Evolutionary conservation across 768 basidiomycete genomes (phyloP), one percentile per base, ranked within the genome.

Genomic region (Fistulinella prunicolor): DNA sequence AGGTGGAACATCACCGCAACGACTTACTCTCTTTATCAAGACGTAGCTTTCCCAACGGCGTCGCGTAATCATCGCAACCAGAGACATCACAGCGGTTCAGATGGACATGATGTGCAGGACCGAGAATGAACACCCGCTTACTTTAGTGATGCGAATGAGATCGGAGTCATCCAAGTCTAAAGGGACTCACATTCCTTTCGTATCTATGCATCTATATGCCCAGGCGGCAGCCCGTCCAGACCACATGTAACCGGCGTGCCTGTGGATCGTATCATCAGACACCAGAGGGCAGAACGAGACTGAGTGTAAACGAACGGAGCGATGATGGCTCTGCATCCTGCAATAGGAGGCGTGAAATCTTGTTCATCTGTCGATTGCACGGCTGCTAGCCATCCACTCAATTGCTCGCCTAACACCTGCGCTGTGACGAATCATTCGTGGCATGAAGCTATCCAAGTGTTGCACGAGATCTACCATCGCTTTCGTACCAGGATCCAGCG

Each of bases 211-310:
- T 66, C 82, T 86, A 72, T 98, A 99, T 0, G 95, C 95, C 92
- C 93, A 98, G 3, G 93, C 95, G 3, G 96, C 95, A 1, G 94
- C 78, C 5, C 82, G 84, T 19, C 96, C 96, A 45, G 94, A 96
- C 69, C 96, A 98, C 5, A 83, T 79, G 70, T 94, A 97, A 6
- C 96, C 96, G 2, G 96, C 96, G 67, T 99, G 96, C 9, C 94
- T 97, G 63, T 20, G 34, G 9, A 58, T 34, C 9, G 29, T 17
- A 20, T 12, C 9, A 30, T 62, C 24, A 64, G 51, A 44, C 26
- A 26, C 14, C 12, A 42, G 37, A 28, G 16, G 39, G 29, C 13
- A 26, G 17, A 22, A 10, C 35, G 49, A 40, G 14, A 29, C 17
- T 22, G 20, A 23, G 28, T 40, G 46, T 24, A 37, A 35, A 76